Evolutionary conservation across 202 grass and related monocot genomes (phyloP).

Genomic region (Bolboschoenoplectus hybrid): DNA sequence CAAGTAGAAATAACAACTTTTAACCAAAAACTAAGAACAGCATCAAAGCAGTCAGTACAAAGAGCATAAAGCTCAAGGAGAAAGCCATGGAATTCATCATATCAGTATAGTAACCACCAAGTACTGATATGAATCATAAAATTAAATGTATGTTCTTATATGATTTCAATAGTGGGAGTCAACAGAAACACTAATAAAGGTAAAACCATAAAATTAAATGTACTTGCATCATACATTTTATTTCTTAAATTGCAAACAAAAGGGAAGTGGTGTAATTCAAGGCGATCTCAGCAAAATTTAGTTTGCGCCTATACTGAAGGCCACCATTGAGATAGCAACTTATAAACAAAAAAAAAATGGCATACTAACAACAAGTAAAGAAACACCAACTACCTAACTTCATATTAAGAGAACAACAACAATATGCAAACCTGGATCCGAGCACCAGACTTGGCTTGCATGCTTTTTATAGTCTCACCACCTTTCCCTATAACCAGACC

Average conservation of each 20-base stretch:
- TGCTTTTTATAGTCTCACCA: slow-evolving; percentile 93
- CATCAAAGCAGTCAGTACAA: background rate
- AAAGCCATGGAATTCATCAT: background rate
- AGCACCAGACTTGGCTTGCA: slow-evolving; percentile 89
- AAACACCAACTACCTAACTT: slow-evolving; percentile 23
- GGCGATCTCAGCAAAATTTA: slow-evolving; percentile 7
- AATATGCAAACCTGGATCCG: slow-evolving; percentile 73
- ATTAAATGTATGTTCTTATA: background rate
- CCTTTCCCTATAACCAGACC: slow-evolving; percentile 95
- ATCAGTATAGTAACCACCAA: background rate
- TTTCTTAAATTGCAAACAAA: slow-evolving; percentile 15
- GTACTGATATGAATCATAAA: slow-evolving; percentile 5
- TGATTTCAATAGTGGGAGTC: background rate
- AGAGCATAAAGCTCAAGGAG: background rate
- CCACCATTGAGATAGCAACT: background rate
- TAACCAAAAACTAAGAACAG: background rate
- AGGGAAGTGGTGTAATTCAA: slow-evolving; percentile 4
- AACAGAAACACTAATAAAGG: background rate
- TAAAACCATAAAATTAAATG: slow-evolving; percentile 3
- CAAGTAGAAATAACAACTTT: slow-evolving; percentile 5
- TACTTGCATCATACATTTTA: background rate
- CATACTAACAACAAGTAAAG: slow-evolving; percentile 6
- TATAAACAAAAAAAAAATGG: slow-evolving; percentile 21
- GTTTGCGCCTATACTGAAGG: slow-evolving; percentile 7
- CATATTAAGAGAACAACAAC: background rate